Evolutionary conservation across 805 yeast genomes (phyloP).

Genomic region (Saccharomycopsis synnaedendra): DNA sequence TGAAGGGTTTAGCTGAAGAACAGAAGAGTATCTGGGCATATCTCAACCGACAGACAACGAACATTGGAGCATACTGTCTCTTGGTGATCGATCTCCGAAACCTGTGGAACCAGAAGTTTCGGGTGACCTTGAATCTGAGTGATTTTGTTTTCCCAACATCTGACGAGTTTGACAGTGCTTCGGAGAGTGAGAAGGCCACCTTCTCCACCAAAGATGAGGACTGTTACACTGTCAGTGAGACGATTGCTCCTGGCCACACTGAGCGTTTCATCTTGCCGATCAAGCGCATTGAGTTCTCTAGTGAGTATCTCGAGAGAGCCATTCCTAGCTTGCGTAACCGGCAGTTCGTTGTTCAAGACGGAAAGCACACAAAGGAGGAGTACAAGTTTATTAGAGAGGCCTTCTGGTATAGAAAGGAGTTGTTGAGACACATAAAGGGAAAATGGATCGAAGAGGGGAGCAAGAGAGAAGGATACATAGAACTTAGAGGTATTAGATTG

Average conservation of each 20-base stretch:
- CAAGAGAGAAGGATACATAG: slow-evolving; percentile 45
- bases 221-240: slow-evolving; percentile 15
- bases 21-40: slow-evolving; percentile 15
- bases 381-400: slow-evolving; percentile 43
- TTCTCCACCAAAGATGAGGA: slow-evolving; percentile 10
- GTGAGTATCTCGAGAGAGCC: slow-evolving; percentile 32
- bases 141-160: slow-evolving; percentile 17
- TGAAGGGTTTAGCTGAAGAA: slow-evolving; percentile 11
- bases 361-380: slow-evolving; percentile 43
- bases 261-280: slow-evolving; percentile 65
- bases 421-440: slow-evolving; percentile 51
- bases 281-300: slow-evolving; percentile 35
- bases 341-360: slow-evolving; percentile 47
- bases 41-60: slow-evolving; percentile 23
- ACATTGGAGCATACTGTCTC: slow-evolving; percentile 44
- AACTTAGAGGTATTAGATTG: slow-evolving; percentile 54
- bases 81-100: slow-evolving; percentile 71
- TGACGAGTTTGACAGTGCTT: slow-evolving; percentile 24
- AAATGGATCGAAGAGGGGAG: slow-evolving; percentile 42
- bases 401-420: slow-evolving; percentile 73
- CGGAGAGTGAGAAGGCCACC: slow-evolving; percentile 17
- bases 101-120: slow-evolving; percentile 56
- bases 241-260: slow-evolving; percentile 33
- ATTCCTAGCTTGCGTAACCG: slow-evolving; percentile 64
- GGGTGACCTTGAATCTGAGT: slow-evolving; percentile 21